A percentile compares a stretch with the other conserved stretches of the same genome.
phyloP scores from a whole-genome alignment of 169 alveolate genomes.

The Plasmodium ovale region DNA sequence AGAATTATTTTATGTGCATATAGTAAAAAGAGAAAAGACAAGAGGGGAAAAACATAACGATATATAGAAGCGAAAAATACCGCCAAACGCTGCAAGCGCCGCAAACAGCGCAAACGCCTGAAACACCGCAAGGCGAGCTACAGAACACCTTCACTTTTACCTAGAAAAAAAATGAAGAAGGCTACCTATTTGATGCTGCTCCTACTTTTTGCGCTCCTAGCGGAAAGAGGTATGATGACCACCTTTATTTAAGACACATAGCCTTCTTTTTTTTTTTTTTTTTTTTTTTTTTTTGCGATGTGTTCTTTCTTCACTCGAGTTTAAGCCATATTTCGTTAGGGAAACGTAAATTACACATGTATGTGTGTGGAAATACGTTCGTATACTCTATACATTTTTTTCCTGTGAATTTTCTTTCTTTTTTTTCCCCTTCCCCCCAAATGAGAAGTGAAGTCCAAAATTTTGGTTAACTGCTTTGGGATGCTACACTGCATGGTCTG shows the following conservation, averaged over 20 bases:
- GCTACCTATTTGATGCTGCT: not conserved
- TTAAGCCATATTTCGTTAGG: no score
- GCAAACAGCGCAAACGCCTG: no score
- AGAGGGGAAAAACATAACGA: no score
- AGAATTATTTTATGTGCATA: no score
- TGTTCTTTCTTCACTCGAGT: no score
- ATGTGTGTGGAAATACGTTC: no score
- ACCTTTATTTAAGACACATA: not conserved
- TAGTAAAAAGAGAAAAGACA: no score
- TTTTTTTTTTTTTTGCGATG: no score
- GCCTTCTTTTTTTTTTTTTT: not conserved
- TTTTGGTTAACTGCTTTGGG: slow-evolving; percentile 40
- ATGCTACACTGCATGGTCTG: slow-evolving; percentile 45
- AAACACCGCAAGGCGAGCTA: not conserved
- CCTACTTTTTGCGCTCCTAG: slow-evolving; percentile 1
- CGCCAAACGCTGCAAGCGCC: no score
- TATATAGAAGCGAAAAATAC: no score
- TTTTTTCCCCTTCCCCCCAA: no score
- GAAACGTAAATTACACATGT: no score
- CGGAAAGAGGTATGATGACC: slow-evolving; percentile 21
- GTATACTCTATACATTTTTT: not conserved
- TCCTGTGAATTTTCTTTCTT: not conserved
- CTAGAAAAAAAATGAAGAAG: slow-evolving; percentile 6
- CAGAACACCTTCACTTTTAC: not conserved
- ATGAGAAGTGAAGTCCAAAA: slow-evolving; percentile 45